Evolutionary conservation across 2,329 filamentous ascomycete species (phyloP).

Genomic region (Capronia epimyces): DNA sequence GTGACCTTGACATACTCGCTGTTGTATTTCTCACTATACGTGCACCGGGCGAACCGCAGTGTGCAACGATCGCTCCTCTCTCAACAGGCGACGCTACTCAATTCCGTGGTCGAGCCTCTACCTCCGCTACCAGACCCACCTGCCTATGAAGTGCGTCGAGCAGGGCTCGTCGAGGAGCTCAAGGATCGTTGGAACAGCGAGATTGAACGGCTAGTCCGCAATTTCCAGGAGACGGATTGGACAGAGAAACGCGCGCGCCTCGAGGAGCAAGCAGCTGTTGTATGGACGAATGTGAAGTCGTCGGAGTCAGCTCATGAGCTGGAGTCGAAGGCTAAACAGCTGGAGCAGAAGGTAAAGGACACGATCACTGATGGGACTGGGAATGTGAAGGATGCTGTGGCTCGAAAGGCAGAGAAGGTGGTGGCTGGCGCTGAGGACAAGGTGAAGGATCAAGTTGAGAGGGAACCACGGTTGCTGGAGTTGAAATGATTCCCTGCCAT

Average conservation of each 20-base stretch:
- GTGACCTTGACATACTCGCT: slow-evolving; percentile 68
- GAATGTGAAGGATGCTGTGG: slow-evolving; percentile 8
- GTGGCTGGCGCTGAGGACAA: slow-evolving; percentile 2
- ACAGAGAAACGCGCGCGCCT: slow-evolving; percentile 15
- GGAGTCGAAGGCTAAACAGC: slow-evolving; percentile 18
- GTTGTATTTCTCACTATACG: slow-evolving; percentile 65
- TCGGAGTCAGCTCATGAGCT: slow-evolving; percentile 16
- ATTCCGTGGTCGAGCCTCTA: slow-evolving; percentile 36
- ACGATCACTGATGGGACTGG: slow-evolving; percentile 1
- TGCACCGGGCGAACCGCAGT: slow-evolving; percentile 63
- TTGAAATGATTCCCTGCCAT: slow-evolving; percentile 8
- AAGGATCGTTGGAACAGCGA: slow-evolving; percentile 78
- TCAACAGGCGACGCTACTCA: slow-evolving; percentile 41
- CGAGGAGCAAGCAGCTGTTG: slow-evolving; percentile 20
- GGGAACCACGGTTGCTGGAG: slow-evolving; percentile 18
- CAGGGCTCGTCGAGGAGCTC: slow-evolving; percentile 57
- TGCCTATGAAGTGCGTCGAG: slow-evolving; percentile 43
- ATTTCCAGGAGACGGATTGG: slow-evolving; percentile 64
- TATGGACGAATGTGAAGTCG: slow-evolving; percentile 14
- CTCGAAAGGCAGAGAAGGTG: not conserved
- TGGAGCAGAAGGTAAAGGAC: slow-evolving; percentile 13
- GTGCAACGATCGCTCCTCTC: slow-evolving; percentile 42
- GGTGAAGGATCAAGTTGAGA: slow-evolving; percentile 5
- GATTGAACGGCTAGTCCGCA: slow-evolving; percentile 60
- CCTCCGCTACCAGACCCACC: slow-evolving; percentile 29